Evolutionary conservation across 1,139 yeast species (phyloP).

Genomic region (Taphrina sp.): DNA sequence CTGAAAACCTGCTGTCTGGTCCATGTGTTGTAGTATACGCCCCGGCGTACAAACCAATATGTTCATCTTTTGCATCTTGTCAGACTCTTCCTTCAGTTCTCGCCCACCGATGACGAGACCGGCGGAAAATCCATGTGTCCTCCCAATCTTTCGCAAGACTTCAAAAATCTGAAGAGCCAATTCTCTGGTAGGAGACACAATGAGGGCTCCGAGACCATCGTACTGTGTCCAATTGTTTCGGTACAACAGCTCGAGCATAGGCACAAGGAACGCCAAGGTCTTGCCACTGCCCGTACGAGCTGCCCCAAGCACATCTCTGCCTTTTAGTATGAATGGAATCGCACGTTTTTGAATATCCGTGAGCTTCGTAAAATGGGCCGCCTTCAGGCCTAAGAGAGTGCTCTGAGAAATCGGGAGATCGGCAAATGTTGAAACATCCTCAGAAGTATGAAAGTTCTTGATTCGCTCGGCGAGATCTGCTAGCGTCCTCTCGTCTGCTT

Average conservation of each 20-base stretch:
- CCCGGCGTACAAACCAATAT: conserved; percentile 96
- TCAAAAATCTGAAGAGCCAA: conserved; percentile 92
- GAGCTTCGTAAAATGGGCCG: conserved; percentile 61
- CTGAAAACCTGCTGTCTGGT: conserved; percentile 85
- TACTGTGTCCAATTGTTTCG: conserved; percentile 76
- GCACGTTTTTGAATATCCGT: conserved; percentile 85
- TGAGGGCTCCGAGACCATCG: conserved; percentile 91
- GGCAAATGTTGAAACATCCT: conserved; percentile 13
- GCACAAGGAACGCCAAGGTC: conserved; percentile 86
- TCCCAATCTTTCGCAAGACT: conserved; percentile 80
- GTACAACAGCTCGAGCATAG: conserved; percentile 48
- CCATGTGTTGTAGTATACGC: conserved; percentile 87
- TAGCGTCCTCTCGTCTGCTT: conserved; percentile 51
- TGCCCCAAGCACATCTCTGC: conserved; percentile 83
- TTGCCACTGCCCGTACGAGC: conserved; percentile 98
- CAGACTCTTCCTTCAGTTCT: conserved; percentile 82
- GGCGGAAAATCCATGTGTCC: conserved; percentile 76
- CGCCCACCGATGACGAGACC: conserved; percentile 97
- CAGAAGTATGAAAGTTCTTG: conserved; percentile 34
- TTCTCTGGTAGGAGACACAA: conserved; percentile 91
- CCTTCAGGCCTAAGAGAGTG: conserved; percentile 57
- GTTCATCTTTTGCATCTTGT: conserved; percentile 77
- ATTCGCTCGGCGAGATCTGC: conserved; percentile 47
- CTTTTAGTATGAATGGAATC: conserved; percentile 73
- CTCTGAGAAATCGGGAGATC: conserved; percentile 32